These are phyloP conservation scores for Cutaneotrichosporon cutaneum DNA, from an alignment of 1,284 basidiomycete genomes.

Conservation along the genomic window DNA sequence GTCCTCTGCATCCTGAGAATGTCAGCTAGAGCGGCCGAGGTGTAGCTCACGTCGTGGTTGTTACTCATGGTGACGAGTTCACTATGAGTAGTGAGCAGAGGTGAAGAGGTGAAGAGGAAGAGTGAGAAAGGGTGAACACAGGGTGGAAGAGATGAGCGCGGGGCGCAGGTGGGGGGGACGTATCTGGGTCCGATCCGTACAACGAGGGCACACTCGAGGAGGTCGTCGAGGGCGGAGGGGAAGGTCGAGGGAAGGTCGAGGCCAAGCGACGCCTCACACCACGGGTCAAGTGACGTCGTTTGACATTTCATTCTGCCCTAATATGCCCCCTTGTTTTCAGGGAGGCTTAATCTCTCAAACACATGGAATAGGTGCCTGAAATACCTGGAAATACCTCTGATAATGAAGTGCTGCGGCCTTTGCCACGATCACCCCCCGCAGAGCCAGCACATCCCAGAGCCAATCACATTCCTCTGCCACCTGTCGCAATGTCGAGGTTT, in stretches of 20 bases:
- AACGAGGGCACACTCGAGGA: too few species aligned
- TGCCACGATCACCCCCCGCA: background rate
- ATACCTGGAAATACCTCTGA: background rate
- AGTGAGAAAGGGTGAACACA: background rate
- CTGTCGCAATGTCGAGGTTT: too few species aligned
- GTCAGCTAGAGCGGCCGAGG: background rate
- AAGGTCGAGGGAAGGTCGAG: background rate
- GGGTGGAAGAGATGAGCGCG: background rate
- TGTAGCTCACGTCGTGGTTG: conserved; percentile 3
- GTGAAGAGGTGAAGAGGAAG: background rate
- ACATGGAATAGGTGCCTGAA: background rate
- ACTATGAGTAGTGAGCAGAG: conserved; percentile 5
- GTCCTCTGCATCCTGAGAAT: conserved; percentile 41
- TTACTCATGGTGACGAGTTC: background rate
- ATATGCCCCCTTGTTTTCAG: background rate
- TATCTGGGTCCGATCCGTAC: too few species aligned
- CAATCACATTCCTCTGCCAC: too few species aligned
- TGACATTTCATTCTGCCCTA: background rate
- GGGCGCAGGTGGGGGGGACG: background rate
- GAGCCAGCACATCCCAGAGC: too few species aligned
- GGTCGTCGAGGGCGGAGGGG: too few species aligned
- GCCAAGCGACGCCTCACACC: background rate
- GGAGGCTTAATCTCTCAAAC: background rate
- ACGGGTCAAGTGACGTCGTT: background rate
- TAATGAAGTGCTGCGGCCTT: background rate